phyloP scores from a whole-genome alignment of 2,329 filamentous ascomycete species.

The Penicillium sp. region DNA sequence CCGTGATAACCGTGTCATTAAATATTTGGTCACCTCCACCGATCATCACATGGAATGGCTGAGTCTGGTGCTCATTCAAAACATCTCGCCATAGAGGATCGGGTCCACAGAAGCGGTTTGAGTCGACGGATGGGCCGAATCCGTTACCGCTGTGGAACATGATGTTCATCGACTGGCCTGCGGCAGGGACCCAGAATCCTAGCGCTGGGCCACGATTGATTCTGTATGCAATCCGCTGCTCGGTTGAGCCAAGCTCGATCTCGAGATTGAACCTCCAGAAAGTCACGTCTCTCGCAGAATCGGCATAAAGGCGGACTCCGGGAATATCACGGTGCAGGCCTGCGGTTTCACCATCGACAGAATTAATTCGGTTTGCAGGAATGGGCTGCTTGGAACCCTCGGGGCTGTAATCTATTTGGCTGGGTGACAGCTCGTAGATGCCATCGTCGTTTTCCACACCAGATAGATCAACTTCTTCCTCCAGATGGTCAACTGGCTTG shows the following conservation, averaged over 20 bases:
- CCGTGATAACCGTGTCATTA: constrained; percentile 79
- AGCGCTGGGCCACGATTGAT: constrained; percentile 89
- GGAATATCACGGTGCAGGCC: constrained; percentile 82
- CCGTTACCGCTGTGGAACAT: constrained; percentile 99
- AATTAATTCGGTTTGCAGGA: constrained; percentile 52
- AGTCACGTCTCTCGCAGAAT: constrained; percentile 82
- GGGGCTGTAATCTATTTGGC: constrained; percentile 47
- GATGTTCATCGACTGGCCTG: constrained; percentile 89
- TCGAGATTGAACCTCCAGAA: constrained; percentile 99
- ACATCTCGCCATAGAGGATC: constrained; percentile 98
- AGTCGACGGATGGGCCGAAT: constrained; percentile 79
- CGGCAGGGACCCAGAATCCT: constrained; percentile 92
- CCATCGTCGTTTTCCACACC: constrained; percentile 78
- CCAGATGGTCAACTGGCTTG: constrained; percentile 82
- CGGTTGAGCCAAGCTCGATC: constrained; percentile 76
- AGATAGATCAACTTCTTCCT: constrained; percentile 78
- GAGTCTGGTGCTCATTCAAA: constrained; percentile 85
- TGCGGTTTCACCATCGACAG: constrained; percentile 74
- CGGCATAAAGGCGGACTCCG: constrained; percentile 80
- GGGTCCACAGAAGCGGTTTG: constrained; percentile 82
- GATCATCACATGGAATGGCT: constrained; percentile 97
- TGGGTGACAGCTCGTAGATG: constrained; percentile 72
- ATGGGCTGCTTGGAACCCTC: constrained; percentile 45
- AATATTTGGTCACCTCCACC: constrained; percentile 97
- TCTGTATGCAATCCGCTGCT: constrained; percentile 89